phyloP scores from a whole-genome alignment of 306 rosid species.

The Comarum palustre region DNA sequence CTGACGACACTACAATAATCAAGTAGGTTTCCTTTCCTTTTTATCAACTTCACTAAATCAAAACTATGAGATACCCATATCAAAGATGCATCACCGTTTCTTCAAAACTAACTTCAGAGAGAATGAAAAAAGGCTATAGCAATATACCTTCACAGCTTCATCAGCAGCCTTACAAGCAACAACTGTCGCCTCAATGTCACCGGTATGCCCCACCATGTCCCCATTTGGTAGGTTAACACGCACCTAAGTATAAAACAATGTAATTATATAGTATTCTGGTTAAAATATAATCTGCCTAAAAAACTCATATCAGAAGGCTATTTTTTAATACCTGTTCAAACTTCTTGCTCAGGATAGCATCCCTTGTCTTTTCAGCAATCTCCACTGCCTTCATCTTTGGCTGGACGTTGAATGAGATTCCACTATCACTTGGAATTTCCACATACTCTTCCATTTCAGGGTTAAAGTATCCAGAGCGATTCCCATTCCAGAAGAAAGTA shows the following conservation, averaged over 20 bases:
- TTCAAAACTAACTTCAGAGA: neutral
- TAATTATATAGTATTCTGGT: constrained; percentile 6
- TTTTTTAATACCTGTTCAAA: constrained; percentile 54
- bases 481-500: constrained; percentile 99
- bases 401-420: constrained; percentile 81
- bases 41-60: too few relatives aligned
- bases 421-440: constrained; percentile 89
- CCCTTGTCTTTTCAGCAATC: constrained; percentile 89
- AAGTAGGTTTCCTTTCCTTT: too few relatives aligned
- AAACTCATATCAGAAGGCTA: constrained; percentile 10
- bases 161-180: constrained; percentile 99
- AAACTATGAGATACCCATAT: neutral
- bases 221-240: constrained; percentile 97
- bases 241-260: constrained; percentile 41
- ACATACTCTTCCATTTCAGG: constrained; percentile 72
- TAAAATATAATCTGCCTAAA: neutral
- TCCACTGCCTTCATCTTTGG: constrained; percentile 92
- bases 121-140: neutral
- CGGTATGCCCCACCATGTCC: constrained; percentile 97
- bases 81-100: neutral
- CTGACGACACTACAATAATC: neutral
- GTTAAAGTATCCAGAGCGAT: constrained; percentile 87
- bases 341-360: constrained; percentile 77
- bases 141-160: constrained; percentile 77
- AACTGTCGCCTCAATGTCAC: constrained; percentile 84